Base-by-base conservation (phyloP, 2,329 filamentous ascomycete genomes). In the Neonectria coccinea region DNA sequence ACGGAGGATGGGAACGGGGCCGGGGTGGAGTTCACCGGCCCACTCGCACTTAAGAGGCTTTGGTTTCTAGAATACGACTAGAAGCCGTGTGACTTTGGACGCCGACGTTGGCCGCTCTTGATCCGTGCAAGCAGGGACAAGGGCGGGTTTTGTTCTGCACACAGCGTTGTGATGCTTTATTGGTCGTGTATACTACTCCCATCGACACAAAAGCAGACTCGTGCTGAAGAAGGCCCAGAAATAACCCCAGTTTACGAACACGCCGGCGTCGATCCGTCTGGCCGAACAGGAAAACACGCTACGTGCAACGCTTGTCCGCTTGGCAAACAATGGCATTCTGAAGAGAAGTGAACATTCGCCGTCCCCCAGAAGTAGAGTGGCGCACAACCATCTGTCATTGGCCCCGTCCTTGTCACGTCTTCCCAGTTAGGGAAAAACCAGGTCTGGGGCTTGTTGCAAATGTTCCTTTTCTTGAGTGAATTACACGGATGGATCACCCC, bases 11-110 rank as follows among this genome's bases (percentile, higher is more conserved):
- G 41, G 11, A 25, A 48, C 41, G 54, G 29, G 59, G 27, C 29
- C 55, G 27, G 27, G 51, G 68, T 45, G 56, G 47, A 42, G 12
- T 7, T 58, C 44, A 62, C 31, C 50, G 44, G 44, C 55, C 65
- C 59, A 56, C 56, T 62, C 55, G 22, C 11, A 8, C 45, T 10
- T 44, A 1, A 5, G 5, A 25, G 5, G 1, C 4, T 44, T 44
- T 44, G 16, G 56, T 59, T 73, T 73, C 71, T 73, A 67, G 71
- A 73, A 73, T 52, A 65, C 56, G 59, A 64, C 66, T 68, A 70
- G 69, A 73, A 73, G 58, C 14, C 27, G 18, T 44, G 18, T 36
- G 55, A 47, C 44, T 42, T 7, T 36, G 12, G 25, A 51, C 29
- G 45, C 52, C 56, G 52, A 56, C 44, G 59, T 56, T 56, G 42